These are phyloP conservation scores for Mallotus nudiflorus DNA, from an alignment of 345 rosid species.

Conservation along the genomic window DNA sequence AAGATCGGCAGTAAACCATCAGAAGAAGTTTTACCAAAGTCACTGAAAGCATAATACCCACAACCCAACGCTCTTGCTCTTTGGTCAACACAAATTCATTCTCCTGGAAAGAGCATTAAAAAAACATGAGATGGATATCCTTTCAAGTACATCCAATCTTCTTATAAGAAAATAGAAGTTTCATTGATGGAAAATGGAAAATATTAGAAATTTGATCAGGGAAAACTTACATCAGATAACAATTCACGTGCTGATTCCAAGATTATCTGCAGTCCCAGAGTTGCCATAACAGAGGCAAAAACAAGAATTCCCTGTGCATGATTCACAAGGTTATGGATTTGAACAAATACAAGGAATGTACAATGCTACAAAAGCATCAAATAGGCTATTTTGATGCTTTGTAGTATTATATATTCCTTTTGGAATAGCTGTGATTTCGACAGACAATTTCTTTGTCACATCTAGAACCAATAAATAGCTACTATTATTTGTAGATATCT, in stretches of 20 bases:
- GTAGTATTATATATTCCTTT: too few species aligned
- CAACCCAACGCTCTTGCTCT: constrained; percentile 86
- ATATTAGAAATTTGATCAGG: not conserved
- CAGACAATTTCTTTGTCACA: not conserved
- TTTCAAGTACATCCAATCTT: constrained; percentile 12
- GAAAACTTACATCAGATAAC: constrained; percentile 65
- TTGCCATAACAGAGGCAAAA: constrained; percentile 99
- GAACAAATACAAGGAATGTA: not conserved
- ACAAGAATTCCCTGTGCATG: constrained; percentile 88
- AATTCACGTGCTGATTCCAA: constrained; percentile 79
- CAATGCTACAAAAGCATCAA: too few species aligned
- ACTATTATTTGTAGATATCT: not conserved
- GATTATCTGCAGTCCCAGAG: constrained; percentile 96
- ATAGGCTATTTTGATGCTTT: too few species aligned
- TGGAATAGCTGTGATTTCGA: not conserved
- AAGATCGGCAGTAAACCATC: constrained; percentile 74
- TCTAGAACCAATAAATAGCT: not conserved
- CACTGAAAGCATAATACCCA: constrained; percentile 94
- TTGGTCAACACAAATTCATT: constrained; percentile 57
- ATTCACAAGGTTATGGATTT: constrained; percentile 5
- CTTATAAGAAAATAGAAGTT: not conserved
- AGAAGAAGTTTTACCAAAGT: constrained; percentile 77
- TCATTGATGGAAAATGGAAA: constrained; percentile 2
- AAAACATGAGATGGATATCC: constrained; percentile 16
- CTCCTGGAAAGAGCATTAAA: constrained; percentile 48